Conservation (phyloP, 2,329 filamentous ascomycete genomes). For the Ophiocordyceps robertsii region DNA sequence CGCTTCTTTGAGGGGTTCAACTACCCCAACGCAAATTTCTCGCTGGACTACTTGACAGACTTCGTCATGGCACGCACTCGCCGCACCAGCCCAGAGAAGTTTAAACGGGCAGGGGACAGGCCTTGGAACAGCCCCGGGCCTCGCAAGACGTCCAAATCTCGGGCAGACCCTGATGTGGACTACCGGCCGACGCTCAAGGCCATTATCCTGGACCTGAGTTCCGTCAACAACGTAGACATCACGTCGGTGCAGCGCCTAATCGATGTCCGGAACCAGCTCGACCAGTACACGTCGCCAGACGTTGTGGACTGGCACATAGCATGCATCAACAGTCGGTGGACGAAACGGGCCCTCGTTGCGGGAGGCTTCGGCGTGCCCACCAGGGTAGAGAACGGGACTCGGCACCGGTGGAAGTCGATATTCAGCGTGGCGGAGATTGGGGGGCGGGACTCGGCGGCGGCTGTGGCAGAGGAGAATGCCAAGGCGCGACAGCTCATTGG, state of each 20-base stretch:
- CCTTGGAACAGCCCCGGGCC: constrained; percentile 94
- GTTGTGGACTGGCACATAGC: constrained; percentile 91
- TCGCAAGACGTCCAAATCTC: constrained; percentile 27
- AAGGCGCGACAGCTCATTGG: constrained; percentile 28
- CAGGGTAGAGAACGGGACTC: constrained; percentile 26
- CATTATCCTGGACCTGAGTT: constrained; percentile 86
- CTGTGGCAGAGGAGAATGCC: constrained; percentile 48
- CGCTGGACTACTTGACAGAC: constrained; percentile 63
- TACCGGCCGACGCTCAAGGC: constrained; percentile 62
- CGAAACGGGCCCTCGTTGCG: constrained; percentile 74
- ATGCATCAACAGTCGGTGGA: constrained; percentile 83
- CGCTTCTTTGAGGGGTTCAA: constrained; percentile 91
- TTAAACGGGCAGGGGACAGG: constrained; percentile 55
- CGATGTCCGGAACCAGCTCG: constrained; percentile 87
- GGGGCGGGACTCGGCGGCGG: constrained; percentile 55
- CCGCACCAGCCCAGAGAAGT: constrained; percentile 59
- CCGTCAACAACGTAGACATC: constrained; percentile 87
- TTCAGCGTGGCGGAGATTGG: constrained; percentile 86
- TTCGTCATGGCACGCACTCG: constrained; percentile 60
- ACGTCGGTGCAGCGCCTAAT: constrained; percentile 88
- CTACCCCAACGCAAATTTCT: constrained; percentile 85
- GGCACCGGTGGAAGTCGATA: constrained; percentile 79
- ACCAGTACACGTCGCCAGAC: constrained; percentile 68
- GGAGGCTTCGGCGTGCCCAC: constrained; percentile 82
- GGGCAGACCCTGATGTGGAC: constrained; percentile 14